Base-by-base conservation (phyloP, 148 eudicot genomes). In the Drosera capensis region DNA sequence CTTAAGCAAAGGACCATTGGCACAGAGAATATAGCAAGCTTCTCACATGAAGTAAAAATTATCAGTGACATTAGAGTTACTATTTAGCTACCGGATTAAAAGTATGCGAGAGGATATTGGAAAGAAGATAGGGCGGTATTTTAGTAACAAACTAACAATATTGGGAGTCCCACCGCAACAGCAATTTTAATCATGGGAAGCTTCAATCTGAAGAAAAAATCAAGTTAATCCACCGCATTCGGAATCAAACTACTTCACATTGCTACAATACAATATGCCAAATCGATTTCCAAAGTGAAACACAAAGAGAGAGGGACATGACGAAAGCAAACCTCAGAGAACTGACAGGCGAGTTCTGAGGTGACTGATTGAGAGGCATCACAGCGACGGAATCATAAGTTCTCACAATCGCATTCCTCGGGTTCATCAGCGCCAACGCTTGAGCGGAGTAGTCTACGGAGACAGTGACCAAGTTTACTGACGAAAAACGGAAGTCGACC, bases 341-440 rank as follows among this genome's bases (percentile, higher is more conserved):
- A 56, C 36, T 67, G 66, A 51, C 95, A 90, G 28, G 85, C 78
- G 51, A 73, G 74, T 42, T 84, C 88, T 40, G 80, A 90, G 1
- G 75, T 65, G 4, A 52, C 76, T 90, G 97, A 56, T 70, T 84
- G 59, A 75, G 21, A 20, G 95, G 97, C 48, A 57, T 59, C 45
- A 76, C 95, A 22, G 95, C 87, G 9, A 90, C 75, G 31, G 84
- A 49, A 70, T 90, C 97, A 19, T 84, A 90, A 29, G 71, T 78
- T 71, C 68, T 80, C 9, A 90, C 61, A 21, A 90, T 52, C 25
- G 87, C 75, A 59, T 78, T 84, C 0, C 76, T 93, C 3, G 85
- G 66, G 58, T 90, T 90, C 39, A n/a, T n/a, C n/a, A 90, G 70
- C 3, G 82, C 77, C 18, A 82, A 58, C 0, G 64, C 74, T 29